phyloP scores from a whole-genome alignment of 768 basidiomycete species.

The Trametes punicea region DNA sequence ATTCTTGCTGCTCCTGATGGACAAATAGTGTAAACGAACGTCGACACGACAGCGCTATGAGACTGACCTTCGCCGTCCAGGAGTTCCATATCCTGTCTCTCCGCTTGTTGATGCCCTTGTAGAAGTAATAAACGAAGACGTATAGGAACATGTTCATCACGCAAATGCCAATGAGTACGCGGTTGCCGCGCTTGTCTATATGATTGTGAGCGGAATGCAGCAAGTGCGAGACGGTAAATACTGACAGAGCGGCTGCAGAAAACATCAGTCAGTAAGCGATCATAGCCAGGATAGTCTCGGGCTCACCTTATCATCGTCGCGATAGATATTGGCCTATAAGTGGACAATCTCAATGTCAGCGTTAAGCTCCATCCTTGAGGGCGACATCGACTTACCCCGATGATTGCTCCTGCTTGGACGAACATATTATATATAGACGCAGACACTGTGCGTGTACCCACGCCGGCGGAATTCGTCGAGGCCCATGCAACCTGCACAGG shows the following conservation, averaged over 20 bases:
- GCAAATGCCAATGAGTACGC: constrained; percentile 49
- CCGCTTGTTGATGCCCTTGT: constrained; percentile 46
- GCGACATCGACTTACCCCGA: constrained; percentile 35
- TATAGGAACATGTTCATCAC: constrained; percentile 54
- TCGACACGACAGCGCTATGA: neutral
- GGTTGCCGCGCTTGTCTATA: constrained; percentile 59
- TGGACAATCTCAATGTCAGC: neutral
- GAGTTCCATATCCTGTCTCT: constrained; percentile 51
- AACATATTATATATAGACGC: constrained; percentile 61
- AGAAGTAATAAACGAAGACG: constrained; percentile 51
- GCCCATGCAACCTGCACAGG: constrained; percentile 47
- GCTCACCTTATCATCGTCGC: constrained; percentile 41
- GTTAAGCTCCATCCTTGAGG: too few species aligned
- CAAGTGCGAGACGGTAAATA: neutral
- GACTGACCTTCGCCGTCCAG: constrained; percentile 38
- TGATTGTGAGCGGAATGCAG: neutral
- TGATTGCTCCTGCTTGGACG: constrained; percentile 54
- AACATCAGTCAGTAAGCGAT: neutral
- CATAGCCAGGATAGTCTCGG: neutral
- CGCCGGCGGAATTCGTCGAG: constrained; percentile 58
- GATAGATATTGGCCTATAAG: constrained; percentile 50
- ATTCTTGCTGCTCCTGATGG: constrained; percentile 52
- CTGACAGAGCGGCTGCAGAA: constrained; percentile 27
- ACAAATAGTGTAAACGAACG: neutral
- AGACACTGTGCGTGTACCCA: constrained; percentile 48